Evolutionary conservation across 169 alveolate genomes (phyloP).

Genomic region (Plasmodium knowlesi): DNA sequence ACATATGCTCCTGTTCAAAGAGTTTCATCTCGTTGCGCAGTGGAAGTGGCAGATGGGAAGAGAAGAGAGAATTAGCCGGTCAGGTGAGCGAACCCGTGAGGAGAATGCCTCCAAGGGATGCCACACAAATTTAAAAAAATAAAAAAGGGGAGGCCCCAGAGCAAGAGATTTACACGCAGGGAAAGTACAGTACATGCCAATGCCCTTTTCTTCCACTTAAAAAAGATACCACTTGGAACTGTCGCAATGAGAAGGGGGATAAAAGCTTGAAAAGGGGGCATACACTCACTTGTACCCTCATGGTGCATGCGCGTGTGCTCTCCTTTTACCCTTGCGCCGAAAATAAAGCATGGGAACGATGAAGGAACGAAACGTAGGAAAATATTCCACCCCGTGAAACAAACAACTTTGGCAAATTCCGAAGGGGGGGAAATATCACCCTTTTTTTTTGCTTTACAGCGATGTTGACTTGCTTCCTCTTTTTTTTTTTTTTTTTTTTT

Average conservation of each 20-base stretch:
- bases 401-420: neutral
- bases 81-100: neutral
- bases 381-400: neutral
- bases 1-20: constrained; percentile 44
- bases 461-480: neutral
- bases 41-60: neutral
- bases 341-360: neutral
- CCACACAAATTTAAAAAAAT: neutral
- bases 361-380: neutral
- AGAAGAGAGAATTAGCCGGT: neutral
- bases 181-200: neutral
- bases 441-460: neutral
- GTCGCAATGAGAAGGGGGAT: neutral
- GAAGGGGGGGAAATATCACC: neutral
- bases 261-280: neutral
- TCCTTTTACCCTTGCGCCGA: neutral
- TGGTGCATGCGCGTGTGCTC: neutral
- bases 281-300: neutral
- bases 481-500: neutral
- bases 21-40: constrained; percentile 10
- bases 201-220: neutral
- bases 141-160: neutral
- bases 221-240: neutral
- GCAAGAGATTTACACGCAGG: neutral
- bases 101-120: neutral